Base-by-base conservation (phyloP, 495 filamentous ascomycete genomes). In the Podospora pseudoanserina region DNA sequence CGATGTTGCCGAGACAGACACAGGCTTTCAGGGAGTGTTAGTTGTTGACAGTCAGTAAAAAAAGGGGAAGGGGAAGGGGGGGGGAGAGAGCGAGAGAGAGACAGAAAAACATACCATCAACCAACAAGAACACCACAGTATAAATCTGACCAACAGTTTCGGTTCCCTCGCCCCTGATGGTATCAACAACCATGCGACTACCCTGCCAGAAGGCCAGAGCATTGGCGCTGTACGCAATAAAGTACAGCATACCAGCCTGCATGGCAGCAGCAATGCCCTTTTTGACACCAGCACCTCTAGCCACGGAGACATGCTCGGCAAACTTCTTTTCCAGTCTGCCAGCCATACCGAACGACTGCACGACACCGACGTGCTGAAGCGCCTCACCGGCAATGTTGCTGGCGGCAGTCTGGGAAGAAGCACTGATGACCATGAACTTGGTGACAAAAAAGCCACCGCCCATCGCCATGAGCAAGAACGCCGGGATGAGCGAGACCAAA, bases 161-260 rank as follows among this genome's bases (percentile, higher is more conserved):
- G 19, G 26, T 57, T 0, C 67, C 65, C 20, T 82, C 72, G 4
- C 73, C 72, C 26, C 87, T 80, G 62, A 89, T 84, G 4, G 87
- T 87, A 6, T 84, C 74, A 0, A 92, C 89, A 18, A 96, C 73
- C 76, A 88, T 95, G 63, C 86, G 82, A 66, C 90, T 93, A 16
- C 94, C 94, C 81, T 93, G 90, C 94, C 94, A 98, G 79, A 97
- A 98, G 28, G 93, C 89, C 27, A 98, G 85, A 54, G 89, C 91
- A 70, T 97, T 97, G 76, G 93, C 94, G 30, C 92, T 76, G 75
- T 93, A 97, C 67, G 97, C 86, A 64, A 94, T 81, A 68, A 91
- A 90, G 68, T 89, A 91, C 23, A 91, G 74, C 20, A 87, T 69
- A n/a, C 88, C 88, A n/a, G 86, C 81, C 66, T 90, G 87, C 1